Percentiles rank a stretch among this genome's conserved stretches.
Evolutionary conservation across 2,329 filamentous ascomycete species (phyloP).

Genomic region (Fusarium sp.): DNA sequence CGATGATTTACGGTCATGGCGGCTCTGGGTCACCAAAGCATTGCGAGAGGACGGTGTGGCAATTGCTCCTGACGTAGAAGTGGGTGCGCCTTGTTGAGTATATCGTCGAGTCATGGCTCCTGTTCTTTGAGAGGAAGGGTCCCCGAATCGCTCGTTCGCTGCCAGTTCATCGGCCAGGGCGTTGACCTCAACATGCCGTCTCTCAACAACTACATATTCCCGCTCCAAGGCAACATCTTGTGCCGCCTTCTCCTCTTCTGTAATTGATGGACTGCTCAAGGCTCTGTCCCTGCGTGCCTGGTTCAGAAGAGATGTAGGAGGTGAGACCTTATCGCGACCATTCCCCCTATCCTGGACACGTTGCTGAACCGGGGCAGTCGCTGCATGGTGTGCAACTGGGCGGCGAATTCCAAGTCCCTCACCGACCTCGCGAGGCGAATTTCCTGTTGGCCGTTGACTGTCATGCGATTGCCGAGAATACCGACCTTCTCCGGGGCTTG

Average conservation of each 20-base stretch:
- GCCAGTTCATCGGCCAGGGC: slow-evolving; percentile 95
- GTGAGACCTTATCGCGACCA: slow-evolving; percentile 41
- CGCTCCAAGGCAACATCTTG: slow-evolving; percentile 91
- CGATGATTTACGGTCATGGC: slow-evolving; percentile 80
- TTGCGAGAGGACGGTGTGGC: slow-evolving; percentile 74
- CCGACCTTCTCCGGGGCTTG: slow-evolving; percentile 54
- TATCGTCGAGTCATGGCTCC: slow-evolving; percentile 77
- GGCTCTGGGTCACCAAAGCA: slow-evolving; percentile 77
- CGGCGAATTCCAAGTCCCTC: slow-evolving; percentile 65
- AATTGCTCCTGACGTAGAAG: slow-evolving; percentile 75
- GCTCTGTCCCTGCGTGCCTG: slow-evolving; percentile 46
- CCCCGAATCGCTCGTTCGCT: slow-evolving; percentile 75
- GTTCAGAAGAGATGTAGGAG: slow-evolving; percentile 48
- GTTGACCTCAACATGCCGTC: slow-evolving; percentile 94
- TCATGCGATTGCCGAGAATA: slow-evolving; percentile 45
- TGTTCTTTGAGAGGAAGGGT: slow-evolving; percentile 62
- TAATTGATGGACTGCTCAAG: slow-evolving; percentile 47
- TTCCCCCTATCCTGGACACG: slow-evolving; percentile 39
- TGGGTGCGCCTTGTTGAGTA: slow-evolving; percentile 79
- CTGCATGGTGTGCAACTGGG: slow-evolving; percentile 57
- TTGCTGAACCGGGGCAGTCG: slow-evolving; percentile 60
- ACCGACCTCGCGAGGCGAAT: slow-evolving; percentile 58
- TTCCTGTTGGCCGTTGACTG: slow-evolving; percentile 47
- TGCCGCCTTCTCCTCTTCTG: slow-evolving; percentile 76
- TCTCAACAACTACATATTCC: slow-evolving; percentile 96